These are phyloP conservation scores for Tetracladium setigerum DNA, from an alignment of 495 filamentous ascomycete species.

Conservation along the genomic window DNA sequence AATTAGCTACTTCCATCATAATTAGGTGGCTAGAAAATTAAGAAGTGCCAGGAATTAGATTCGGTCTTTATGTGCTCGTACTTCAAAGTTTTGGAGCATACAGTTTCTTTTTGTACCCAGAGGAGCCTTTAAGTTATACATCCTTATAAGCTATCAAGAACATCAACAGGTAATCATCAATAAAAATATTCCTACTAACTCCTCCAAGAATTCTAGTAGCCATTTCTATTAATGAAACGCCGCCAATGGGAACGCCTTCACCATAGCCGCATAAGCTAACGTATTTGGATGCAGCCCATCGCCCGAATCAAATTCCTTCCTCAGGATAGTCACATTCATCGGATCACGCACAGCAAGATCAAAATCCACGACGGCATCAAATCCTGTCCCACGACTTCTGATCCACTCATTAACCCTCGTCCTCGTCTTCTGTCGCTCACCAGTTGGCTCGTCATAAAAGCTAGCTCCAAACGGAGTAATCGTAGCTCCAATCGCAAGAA, in stretches of 20 bases:
- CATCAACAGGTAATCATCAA: no score
- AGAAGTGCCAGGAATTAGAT: no score
- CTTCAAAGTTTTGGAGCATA: no score
- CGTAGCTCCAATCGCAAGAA: constrained; percentile 53
- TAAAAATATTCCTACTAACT: no score
- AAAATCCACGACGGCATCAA: constrained; percentile 61
- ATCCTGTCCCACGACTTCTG: constrained; percentile 41
- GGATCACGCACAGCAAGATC: constrained; percentile 48
- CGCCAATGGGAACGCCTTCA: constrained; percentile 51
- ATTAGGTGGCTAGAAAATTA: no score
- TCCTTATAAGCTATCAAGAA: no score
- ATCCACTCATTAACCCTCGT: constrained; percentile 59
- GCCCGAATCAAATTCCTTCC: constrained; percentile 50
- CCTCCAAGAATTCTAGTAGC: no score
- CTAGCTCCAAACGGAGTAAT: constrained; percentile 56
- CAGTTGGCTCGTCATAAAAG: constrained; percentile 43
- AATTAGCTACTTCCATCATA: no score
- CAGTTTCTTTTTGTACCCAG: no score
- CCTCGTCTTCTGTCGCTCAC: constrained; percentile 48
- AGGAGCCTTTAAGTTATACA: no score
- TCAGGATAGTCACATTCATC: constrained; percentile 33
- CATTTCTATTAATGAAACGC: no score
- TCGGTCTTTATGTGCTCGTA: no score
- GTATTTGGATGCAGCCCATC: constrained; percentile 67
- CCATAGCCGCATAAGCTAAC: constrained; percentile 55